Percentiles rank a stretch among this genome's conserved stretches.
phyloP scores from a whole-genome alignment of 495 filamentous ascomycete species.

The Hapsidospora chrysogenum region DNA sequence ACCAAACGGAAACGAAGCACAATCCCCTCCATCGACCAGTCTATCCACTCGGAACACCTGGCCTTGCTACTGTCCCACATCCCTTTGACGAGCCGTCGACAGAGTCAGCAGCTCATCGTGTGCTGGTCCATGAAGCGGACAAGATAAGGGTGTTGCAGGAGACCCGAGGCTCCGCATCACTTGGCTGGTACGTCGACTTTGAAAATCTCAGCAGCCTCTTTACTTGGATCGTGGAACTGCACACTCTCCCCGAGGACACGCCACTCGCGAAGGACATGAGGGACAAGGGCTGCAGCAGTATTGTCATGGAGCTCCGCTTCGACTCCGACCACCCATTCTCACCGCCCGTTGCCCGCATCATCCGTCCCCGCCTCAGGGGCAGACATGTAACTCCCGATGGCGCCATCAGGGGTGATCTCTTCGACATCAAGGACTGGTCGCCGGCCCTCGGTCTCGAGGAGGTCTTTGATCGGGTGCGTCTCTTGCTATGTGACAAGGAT shows the following conservation, averaged over 20 bases:
- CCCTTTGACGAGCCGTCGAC: no score
- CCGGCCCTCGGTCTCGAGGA: constrained; percentile 58
- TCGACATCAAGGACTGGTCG: constrained; percentile 74
- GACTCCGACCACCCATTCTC: constrained; percentile 53
- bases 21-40: no score
- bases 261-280: constrained; percentile 69
- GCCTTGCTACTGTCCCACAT: no score
- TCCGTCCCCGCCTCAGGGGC: constrained; percentile 66
- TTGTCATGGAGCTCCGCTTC: constrained; percentile 74
- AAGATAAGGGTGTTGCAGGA: no score
- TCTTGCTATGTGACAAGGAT: constrained; percentile 55
- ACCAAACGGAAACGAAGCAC: no score
- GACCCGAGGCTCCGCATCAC: constrained; percentile 29
- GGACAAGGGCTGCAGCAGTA: constrained; percentile 34
- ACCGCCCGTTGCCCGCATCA: constrained; percentile 74
- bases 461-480: constrained; percentile 64
- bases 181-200: constrained; percentile 74
- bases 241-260: constrained; percentile 55
- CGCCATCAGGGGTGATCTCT: constrained; percentile 80
- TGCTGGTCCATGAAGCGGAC: no score
- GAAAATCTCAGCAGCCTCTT: constrained; percentile 47
- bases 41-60: no score
- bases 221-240: constrained; percentile 87
- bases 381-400: constrained; percentile 84
- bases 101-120: no score